Evolutionary conservation across 345 rosid species (phyloP).

Genomic region (Populus ilicifolia): DNA sequence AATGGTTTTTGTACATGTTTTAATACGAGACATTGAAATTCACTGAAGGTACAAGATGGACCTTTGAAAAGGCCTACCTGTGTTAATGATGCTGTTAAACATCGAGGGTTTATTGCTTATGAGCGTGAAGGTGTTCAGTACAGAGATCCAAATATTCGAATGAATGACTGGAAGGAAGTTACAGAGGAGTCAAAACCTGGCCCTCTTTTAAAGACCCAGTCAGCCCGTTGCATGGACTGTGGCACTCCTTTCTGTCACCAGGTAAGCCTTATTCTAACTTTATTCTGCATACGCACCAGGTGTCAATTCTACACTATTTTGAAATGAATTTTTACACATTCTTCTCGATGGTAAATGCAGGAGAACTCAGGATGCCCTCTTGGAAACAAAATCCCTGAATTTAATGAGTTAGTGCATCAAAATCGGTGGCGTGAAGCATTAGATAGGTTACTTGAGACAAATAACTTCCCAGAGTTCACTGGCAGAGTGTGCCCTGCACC

Average conservation of each 20-base stretch:
- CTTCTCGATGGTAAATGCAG: slow-evolving; percentile 30
- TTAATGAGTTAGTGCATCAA: slow-evolving; percentile 94
- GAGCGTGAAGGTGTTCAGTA: slow-evolving; percentile 90
- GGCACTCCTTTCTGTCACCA: slow-evolving; percentile 99
- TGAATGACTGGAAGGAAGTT: slow-evolving; percentile 94
- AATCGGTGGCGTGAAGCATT: slow-evolving; percentile 99
- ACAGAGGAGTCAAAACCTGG: slow-evolving; percentile 79
- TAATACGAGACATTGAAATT: slow-evolving; percentile 9
- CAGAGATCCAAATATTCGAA: slow-evolving; percentile 81
- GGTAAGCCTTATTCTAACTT: slow-evolving; percentile 32
- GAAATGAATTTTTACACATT: neutral
- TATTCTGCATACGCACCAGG: neutral
- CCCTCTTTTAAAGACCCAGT: slow-evolving; percentile 79
- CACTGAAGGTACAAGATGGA: slow-evolving; percentile 40
- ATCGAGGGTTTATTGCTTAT: slow-evolving; percentile 82
- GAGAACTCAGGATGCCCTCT: slow-evolving; percentile 98
- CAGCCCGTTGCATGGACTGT: slow-evolving; percentile 99
- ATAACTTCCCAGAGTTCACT: slow-evolving; percentile 97
- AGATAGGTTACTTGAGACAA: slow-evolving; percentile 89
- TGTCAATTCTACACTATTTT: neutral
- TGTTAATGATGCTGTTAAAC: slow-evolving; percentile 63
- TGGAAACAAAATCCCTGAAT: slow-evolving; percentile 98
- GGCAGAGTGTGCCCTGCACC: slow-evolving; percentile 99
- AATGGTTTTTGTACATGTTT: neutral
- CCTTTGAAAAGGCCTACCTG: slow-evolving; percentile 53